These are phyloP conservation scores for Leptodermis oblonga DNA, from an alignment of 257 asterid species.

Conservation along the genomic window DNA sequence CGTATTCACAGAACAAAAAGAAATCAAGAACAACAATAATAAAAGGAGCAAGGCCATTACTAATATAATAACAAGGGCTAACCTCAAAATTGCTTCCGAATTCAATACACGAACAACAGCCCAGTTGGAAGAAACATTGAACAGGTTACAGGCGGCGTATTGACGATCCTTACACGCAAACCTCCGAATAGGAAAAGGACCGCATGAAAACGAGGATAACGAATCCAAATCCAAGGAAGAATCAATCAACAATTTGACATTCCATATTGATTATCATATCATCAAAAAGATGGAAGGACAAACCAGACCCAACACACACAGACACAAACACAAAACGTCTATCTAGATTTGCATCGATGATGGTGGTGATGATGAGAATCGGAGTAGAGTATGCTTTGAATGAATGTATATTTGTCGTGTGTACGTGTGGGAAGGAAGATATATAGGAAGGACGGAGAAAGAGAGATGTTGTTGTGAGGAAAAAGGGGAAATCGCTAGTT, in stretches of 20 bases:
- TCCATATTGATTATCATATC: background rate
- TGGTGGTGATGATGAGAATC: background rate
- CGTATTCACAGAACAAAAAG: background rate
- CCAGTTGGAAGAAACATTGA: background rate
- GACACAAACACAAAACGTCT: background rate
- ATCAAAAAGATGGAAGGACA: background rate
- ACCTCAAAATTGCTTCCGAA: background rate
- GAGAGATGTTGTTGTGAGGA: background rate
- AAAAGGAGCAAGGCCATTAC: background rate
- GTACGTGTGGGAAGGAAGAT: slow-evolving; percentile 5
- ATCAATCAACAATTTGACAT: background rate
- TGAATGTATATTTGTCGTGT: too few species aligned
- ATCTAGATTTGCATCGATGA: slow-evolving; percentile 1
- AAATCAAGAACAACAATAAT: background rate
- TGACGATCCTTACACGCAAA: background rate
- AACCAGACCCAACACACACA: background rate
- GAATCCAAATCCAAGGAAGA: slow-evolving; percentile 16
- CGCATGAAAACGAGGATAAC: slow-evolving; percentile 7
- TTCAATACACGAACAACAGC: background rate
- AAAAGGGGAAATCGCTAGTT: slow-evolving; percentile 16
- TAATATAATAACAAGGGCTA: background rate
- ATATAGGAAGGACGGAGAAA: background rate
- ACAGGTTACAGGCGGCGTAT: too few species aligned
- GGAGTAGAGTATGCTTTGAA: background rate
- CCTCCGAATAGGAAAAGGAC: slow-evolving; percentile 4